phyloP scores from a whole-genome alignment of 2,329 filamentous ascomycete species.

The Colletotrichum horii region DNA sequence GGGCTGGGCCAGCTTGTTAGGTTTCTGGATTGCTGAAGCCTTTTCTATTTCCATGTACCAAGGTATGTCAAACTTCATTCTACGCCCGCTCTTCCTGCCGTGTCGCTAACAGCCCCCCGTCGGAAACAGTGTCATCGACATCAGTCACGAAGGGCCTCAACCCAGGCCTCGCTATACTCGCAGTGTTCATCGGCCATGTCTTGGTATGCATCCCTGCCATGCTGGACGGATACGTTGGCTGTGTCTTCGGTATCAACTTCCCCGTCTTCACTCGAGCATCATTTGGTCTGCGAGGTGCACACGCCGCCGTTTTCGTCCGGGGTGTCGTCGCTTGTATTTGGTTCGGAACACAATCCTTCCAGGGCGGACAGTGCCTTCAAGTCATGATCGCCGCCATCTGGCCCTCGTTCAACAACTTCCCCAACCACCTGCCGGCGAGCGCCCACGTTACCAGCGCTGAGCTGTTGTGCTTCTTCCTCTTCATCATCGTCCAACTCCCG shows the following conservation, averaged over 20 bases:
- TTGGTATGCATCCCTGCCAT: constrained; percentile 22
- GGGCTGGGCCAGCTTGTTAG: constrained; percentile 23
- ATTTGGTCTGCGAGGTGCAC: constrained; percentile 31
- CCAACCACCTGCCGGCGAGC: constrained; percentile 42
- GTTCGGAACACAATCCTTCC: constrained; percentile 37
- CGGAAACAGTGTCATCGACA: constrained; percentile 2
- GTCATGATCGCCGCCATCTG: constrained; percentile 42
- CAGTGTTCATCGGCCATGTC: constrained; percentile 21
- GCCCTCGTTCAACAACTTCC: constrained; percentile 43
- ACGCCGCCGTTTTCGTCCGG: constrained; percentile 36
- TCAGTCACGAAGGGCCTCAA: constrained; percentile 21
- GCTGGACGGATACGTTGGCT: constrained; percentile 27
- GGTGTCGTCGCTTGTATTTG: constrained; percentile 42
- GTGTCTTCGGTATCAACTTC: constrained; percentile 32
- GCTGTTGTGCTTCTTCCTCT: constrained; percentile 27
- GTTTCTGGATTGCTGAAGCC: constrained; percentile 24
- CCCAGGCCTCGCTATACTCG: constrained; percentile 24
- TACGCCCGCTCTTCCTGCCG: not conserved
- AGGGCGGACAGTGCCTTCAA: constrained; percentile 33
- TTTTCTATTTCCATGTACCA: constrained; percentile 24
- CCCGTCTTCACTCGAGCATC: constrained; percentile 33
- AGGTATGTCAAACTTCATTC: not conserved
- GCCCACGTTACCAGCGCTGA: constrained; percentile 35
- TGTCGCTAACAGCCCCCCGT: not conserved
- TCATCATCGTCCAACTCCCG: constrained; percentile 30